Evolutionary conservation across 2,329 filamentous ascomycete species (phyloP).

Genomic region (Periconia macrospinosa): DNA sequence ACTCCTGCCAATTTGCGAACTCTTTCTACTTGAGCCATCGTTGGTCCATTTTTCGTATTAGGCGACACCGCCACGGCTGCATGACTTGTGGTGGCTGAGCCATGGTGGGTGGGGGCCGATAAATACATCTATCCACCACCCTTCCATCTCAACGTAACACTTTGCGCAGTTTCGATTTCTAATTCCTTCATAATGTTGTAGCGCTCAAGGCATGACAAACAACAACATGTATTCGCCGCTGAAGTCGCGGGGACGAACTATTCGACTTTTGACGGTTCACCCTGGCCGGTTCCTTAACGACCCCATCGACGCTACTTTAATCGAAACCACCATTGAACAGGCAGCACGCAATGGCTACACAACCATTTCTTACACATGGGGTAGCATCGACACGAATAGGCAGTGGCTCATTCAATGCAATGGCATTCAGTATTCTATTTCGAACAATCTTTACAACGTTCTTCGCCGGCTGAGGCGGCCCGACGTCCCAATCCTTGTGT

Average conservation of each 20-base stretch:
- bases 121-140: no score
- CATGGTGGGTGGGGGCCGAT: no score
- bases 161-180: background rate
- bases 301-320: background rate
- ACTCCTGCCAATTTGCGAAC: no score
- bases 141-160: background rate
- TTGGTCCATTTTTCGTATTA: background rate
- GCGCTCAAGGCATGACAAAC: background rate
- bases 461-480: slow-evolving; percentile 4
- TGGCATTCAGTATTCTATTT: background rate
- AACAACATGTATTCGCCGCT: slow-evolving; percentile 1
- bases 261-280: background rate
- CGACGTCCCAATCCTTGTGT: background rate
- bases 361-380: slow-evolving; percentile 9
- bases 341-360: background rate
- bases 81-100: no score
- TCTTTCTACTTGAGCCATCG: no score
- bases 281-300: slow-evolving; percentile 1
- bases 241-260: background rate
- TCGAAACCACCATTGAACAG: background rate
- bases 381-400: background rate
- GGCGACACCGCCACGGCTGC: no score
- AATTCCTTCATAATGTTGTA: background rate
- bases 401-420: background rate
- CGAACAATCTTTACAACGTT: background rate